Conservation (phyloP, 805 yeast genomes). For the Suhomyces sp. region DNA sequence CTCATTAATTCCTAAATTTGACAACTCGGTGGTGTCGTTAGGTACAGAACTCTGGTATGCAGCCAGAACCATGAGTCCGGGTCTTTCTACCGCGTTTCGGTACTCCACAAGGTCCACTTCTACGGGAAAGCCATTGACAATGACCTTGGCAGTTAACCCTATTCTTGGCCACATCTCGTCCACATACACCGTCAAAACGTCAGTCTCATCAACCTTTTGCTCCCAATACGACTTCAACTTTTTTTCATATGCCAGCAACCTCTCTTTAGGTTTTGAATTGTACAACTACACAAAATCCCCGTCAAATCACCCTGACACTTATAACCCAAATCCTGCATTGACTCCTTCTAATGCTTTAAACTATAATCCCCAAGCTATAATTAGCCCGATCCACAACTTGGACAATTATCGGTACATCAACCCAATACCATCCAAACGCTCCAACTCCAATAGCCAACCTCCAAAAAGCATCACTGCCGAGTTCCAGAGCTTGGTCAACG, state of each 20-base stretch:
- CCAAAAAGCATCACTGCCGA: conserved; percentile 45
- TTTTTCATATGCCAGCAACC: conserved; percentile 84
- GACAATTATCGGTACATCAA: conserved; percentile 27
- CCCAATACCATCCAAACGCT: conserved; percentile 13
- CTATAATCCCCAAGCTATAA: conserved; percentile 5
- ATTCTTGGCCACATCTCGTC: conserved; percentile 85
- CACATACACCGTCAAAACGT: conserved; percentile 81
- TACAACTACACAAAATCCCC: conserved; percentile 46
- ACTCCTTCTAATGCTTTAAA: not conserved
- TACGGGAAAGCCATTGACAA: conserved; percentile 84
- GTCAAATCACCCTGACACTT: not conserved
- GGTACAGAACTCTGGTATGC: conserved; percentile 94
- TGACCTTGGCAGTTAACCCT: conserved; percentile 86
- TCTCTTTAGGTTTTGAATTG: conserved; percentile 82
- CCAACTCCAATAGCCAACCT: not conserved
- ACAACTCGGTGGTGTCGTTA: conserved; percentile 62
- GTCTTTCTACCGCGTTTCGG: conserved; percentile 78
- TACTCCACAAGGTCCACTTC: conserved; percentile 83
- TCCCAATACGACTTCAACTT: conserved; percentile 86
- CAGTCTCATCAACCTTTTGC: conserved; percentile 69
- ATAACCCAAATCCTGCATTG: not conserved
- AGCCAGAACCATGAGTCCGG: conserved; percentile 79
- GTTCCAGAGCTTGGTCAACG: conserved; percentile 48
- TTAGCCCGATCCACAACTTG: conserved; percentile 24
- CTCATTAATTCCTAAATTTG: conserved; percentile 38